A percentile compares a stretch with the other conserved stretches of the same genome.
Conservation (phyloP, 2,329 filamentous ascomycete species). For the Colletotrichum agaves region DNA sequence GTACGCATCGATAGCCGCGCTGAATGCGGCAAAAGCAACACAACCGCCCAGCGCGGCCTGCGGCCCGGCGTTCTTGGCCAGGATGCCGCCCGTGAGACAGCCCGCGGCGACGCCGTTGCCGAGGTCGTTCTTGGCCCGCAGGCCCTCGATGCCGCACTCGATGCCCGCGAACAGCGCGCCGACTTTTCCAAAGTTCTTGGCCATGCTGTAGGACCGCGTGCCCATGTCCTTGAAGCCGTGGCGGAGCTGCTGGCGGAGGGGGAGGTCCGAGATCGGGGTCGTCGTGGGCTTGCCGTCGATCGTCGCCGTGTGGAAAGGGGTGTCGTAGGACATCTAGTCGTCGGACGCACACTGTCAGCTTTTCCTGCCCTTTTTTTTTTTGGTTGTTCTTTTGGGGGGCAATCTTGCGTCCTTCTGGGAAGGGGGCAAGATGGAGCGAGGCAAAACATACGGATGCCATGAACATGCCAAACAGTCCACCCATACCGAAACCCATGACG, state of each 20-base stretch:
- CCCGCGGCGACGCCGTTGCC: slow-evolving; percentile 88
- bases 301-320: slow-evolving; percentile 72
- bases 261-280: slow-evolving; percentile 69
- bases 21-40: slow-evolving; percentile 93
- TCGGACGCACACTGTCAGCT: background rate
- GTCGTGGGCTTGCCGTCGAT: slow-evolving; percentile 49
- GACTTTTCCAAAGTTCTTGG: slow-evolving; percentile 95
- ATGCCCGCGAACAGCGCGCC: slow-evolving; percentile 92
- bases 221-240: slow-evolving; percentile 97
- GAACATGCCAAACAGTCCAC: slow-evolving; percentile 94
- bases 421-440: background rate
- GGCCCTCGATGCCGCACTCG: slow-evolving; percentile 94
- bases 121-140: slow-evolving; percentile 93
- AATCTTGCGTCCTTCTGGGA: background rate
- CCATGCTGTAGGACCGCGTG: slow-evolving; percentile 79
- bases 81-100: slow-evolving; percentile 88
- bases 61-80: slow-evolving; percentile 88
- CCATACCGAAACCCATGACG: slow-evolving; percentile 92
- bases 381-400: slow-evolving; percentile 9
- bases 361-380: too few species aligned
- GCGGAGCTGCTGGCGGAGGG: slow-evolving; percentile 84
- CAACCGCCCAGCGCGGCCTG: slow-evolving; percentile 90
- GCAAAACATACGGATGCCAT: slow-evolving; percentile 84
- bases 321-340: slow-evolving; percentile 95
- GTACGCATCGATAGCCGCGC: slow-evolving; percentile 89